Evolutionary conservation across 2,329 filamentous ascomycete species (phyloP).

Genomic region (Aspergillus aculeatus): DNA sequence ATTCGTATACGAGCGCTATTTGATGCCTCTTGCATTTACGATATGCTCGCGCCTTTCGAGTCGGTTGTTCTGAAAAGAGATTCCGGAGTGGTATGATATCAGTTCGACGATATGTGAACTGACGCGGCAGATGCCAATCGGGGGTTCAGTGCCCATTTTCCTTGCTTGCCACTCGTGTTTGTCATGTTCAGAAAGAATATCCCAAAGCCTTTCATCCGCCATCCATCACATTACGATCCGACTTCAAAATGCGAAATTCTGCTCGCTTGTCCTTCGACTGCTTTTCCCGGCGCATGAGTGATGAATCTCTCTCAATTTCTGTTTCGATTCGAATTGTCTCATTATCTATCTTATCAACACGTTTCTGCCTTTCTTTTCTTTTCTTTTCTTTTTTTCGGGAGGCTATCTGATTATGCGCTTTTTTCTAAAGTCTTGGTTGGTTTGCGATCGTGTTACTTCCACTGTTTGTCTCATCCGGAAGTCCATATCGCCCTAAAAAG

Average conservation of each 20-base stretch:
- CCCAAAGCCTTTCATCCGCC: neutral
- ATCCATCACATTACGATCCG: neutral
- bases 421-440: conserved; percentile 2
- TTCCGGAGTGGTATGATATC: neutral
- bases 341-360: conserved; percentile 1
- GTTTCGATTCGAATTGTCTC: conserved; percentile 2
- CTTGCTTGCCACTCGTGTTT: neutral
- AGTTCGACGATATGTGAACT: neutral
- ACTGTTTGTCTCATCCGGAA: neutral
- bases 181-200: no score
- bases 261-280: neutral
- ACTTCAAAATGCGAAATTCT: neutral
- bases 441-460: neutral
- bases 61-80: neutral
- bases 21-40: neutral
- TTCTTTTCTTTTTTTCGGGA: conserved; percentile 19
- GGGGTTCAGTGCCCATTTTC: neutral
- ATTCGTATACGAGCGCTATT: neutral
- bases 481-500: conserved; percentile 5
- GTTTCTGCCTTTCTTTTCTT: no score
- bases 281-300: neutral
- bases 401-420: conserved; percentile 23
- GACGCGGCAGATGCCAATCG: neutral
- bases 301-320: conserved; percentile 4
- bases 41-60: neutral